Conservation (phyloP, 768 basidiomycete genomes). For the Amanita brunnescens region DNA sequence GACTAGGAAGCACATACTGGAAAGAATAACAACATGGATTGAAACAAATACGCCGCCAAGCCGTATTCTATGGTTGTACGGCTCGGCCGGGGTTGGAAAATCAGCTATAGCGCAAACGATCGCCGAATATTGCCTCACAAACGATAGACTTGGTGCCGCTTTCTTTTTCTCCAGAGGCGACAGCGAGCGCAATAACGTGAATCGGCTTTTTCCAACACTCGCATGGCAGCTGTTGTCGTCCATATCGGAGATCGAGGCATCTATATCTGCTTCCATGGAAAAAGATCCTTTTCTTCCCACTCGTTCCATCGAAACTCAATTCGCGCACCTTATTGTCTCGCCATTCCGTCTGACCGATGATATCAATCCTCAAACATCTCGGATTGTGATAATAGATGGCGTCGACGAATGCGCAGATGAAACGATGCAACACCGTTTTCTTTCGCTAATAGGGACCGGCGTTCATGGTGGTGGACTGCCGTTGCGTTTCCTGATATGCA, state of each 20-base stretch:
- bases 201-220: background rate
- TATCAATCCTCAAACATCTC: too few relatives aligned
- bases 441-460: background rate
- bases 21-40: background rate
- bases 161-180: constrained; percentile 3
- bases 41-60: background rate
- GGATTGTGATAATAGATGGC: background rate
- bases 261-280: too few relatives aligned
- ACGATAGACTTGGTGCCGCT: background rate
- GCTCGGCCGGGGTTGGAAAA: too few relatives aligned
- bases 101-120: too few relatives aligned
- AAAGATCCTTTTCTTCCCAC: background rate
- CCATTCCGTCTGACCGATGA: too few relatives aligned
- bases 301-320: background rate
- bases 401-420: background rate
- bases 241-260: too few relatives aligned
- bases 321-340: background rate
- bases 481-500: background rate
- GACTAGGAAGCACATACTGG: background rate
- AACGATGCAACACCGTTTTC: background rate
- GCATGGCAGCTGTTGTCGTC: background rate
- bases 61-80: too few relatives aligned
- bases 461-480: background rate
- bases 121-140: background rate
- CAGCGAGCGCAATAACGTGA: background rate